Evolutionary conservation across 2,329 filamentous ascomycete genomes (phyloP).

Genomic region (Stachybotrys chlorohalonatus): DNA sequence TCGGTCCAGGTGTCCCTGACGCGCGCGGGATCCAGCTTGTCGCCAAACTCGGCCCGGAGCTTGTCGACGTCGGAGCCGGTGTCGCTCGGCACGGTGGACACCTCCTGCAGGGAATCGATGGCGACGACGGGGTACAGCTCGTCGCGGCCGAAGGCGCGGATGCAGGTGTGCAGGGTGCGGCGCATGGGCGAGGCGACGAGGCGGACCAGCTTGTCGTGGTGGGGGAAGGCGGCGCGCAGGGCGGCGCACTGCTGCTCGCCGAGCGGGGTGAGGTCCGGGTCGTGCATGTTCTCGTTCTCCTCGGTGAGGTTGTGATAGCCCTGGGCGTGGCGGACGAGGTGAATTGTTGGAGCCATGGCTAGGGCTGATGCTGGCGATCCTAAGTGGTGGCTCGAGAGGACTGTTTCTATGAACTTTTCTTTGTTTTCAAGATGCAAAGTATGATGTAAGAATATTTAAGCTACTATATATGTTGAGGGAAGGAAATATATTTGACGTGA

Average conservation of each 20-base stretch:
- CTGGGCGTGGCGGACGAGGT: slow-evolving; percentile 66
- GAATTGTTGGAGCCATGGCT: slow-evolving; percentile 45
- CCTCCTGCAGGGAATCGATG: slow-evolving; percentile 72
- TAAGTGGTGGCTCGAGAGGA: too few relatives aligned
- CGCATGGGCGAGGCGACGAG: slow-evolving; percentile 73
- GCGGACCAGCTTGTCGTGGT: slow-evolving; percentile 55
- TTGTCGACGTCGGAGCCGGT: slow-evolving; percentile 51
- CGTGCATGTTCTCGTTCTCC: slow-evolving; percentile 63
- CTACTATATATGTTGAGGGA: too few relatives aligned
- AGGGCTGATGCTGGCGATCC: not conserved
- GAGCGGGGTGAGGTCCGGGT: slow-evolving; percentile 69
- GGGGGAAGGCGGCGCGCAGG: slow-evolving; percentile 54
- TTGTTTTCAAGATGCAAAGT: too few relatives aligned
- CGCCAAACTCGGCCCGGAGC: slow-evolving; percentile 52
- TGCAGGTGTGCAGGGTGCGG: slow-evolving; percentile 71
- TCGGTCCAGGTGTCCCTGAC: slow-evolving; percentile 63
- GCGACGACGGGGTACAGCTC: slow-evolving; percentile 44
- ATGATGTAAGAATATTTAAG: too few relatives aligned
- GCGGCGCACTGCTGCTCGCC: slow-evolving; percentile 65
- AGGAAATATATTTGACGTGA: too few relatives aligned
- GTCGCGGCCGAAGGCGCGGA: slow-evolving; percentile 55
- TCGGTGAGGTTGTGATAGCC: slow-evolving; percentile 71
- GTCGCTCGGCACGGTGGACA: slow-evolving; percentile 66
- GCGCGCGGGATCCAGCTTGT: slow-evolving; percentile 51
- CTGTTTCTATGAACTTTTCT: too few relatives aligned